A percentile compares a stretch with the other conserved stretches of the same genome.
Evolutionary conservation across 305 asterid species (phyloP).

Genomic region (Stenogyne calaminthoides): DNA sequence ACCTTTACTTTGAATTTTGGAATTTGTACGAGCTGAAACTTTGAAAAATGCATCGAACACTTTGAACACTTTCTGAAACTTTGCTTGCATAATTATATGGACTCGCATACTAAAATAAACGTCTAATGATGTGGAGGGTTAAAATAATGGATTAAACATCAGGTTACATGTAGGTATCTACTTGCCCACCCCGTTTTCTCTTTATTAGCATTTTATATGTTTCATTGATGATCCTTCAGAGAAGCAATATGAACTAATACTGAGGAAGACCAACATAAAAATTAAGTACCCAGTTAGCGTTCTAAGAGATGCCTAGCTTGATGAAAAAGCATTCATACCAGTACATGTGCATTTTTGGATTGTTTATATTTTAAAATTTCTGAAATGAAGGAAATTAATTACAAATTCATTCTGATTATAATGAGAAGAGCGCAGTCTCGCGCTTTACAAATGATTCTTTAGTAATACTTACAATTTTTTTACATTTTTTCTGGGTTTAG

Average conservation of each 20-base stretch:
- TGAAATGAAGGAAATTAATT: background rate
- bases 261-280: too few species aligned
- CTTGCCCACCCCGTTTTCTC: too few species aligned
- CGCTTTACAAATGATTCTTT: background rate
- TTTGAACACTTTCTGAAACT: conserved; percentile 3
- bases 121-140: background rate
- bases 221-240: background rate
- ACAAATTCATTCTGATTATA: background rate
- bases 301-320: background rate
- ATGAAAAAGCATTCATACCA: background rate
- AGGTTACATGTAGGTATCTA: background rate
- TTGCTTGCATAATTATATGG: background rate
- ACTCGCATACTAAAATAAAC: background rate
- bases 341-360: background rate
- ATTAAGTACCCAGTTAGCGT: background rate
- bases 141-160: background rate
- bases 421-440: conserved; percentile 13
- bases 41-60: background rate
- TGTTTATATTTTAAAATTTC: background rate
- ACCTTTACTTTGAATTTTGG: conserved; percentile 5
- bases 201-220: background rate
- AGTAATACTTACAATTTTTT: conserved; percentile 2
- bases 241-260: too few species aligned
- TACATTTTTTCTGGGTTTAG: conserved; percentile 42
- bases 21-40: conserved; percentile 1